Evolutionary conservation across 768 basidiomycete species (phyloP).

Genomic region (Termitomyces sp.): DNA sequence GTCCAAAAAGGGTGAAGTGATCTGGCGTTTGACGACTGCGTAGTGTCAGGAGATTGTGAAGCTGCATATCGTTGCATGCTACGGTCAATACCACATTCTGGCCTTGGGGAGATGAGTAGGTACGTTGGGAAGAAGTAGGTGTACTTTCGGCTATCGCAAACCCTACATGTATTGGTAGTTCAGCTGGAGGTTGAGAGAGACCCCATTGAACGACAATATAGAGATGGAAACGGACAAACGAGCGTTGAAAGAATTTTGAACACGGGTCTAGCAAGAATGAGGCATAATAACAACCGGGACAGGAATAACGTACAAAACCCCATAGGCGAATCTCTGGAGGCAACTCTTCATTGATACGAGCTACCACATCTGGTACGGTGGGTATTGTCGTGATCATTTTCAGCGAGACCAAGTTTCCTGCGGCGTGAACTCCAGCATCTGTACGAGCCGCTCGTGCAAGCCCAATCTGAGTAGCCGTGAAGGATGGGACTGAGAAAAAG

Average conservation of each 20-base stretch:
- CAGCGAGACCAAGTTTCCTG: conserved; percentile 87
- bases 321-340: conserved; percentile 92
- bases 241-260: conserved; percentile 80
- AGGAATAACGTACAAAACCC: conserved; percentile 58
- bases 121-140: conserved; percentile 97
- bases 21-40: conserved; percentile 6
- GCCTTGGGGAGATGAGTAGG: conserved; percentile 85
- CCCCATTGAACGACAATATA: neutral
- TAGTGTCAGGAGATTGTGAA: conserved; percentile 18
- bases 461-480: conserved; percentile 48
- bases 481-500: neutral
- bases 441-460: conserved; percentile 90
- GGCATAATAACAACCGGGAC: neutral
- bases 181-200: conserved; percentile 4
- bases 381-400: conserved; percentile 83
- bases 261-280: conserved; percentile 41
- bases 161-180: conserved; percentile 33
- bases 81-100: conserved; percentile 55
- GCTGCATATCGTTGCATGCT: conserved; percentile 29
- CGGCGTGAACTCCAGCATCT: conserved; percentile 96
- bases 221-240: conserved; percentile 43
- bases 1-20: conserved; percentile 61
- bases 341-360: conserved; percentile 78
- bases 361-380: conserved; percentile 61
- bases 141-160: conserved; percentile 94